Percentiles rank a stretch among this genome's conserved stretches.
Evolutionary conservation across 2,329 filamentous ascomycete species (phyloP).

Genomic region (Metarhizium guizhouense): DNA sequence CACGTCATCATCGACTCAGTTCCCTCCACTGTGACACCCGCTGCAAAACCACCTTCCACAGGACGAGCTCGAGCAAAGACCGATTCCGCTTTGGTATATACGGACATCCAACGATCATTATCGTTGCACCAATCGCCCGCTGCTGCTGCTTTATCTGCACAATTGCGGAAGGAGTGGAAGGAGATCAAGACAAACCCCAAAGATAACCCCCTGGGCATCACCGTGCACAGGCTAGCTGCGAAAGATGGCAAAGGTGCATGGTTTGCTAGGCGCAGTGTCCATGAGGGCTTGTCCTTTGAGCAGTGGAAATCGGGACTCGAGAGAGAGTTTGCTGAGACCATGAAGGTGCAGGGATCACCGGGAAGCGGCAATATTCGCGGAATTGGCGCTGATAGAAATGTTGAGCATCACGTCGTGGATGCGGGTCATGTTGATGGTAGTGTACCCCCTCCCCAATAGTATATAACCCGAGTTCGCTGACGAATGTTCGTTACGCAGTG

Average conservation of each 20-base stretch:
- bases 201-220: slow-evolving; percentile 68
- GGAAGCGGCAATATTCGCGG: slow-evolving; percentile 72
- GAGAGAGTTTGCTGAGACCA: slow-evolving; percentile 69
- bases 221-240: slow-evolving; percentile 68
- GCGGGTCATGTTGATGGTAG: slow-evolving; percentile 55
- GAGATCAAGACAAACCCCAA: slow-evolving; percentile 62
- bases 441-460: background rate
- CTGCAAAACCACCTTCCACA: slow-evolving; percentile 28
- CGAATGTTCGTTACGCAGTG: slow-evolving; percentile 36
- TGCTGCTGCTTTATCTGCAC: slow-evolving; percentile 25
- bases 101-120: slow-evolving; percentile 41
- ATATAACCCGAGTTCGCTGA: background rate
- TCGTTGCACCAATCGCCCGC: slow-evolving; percentile 30
- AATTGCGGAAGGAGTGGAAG: slow-evolving; percentile 80
- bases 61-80: slow-evolving; percentile 46
- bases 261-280: slow-evolving; percentile 81
- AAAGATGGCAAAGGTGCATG: slow-evolving; percentile 80
- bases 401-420: slow-evolving; percentile 54
- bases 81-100: slow-evolving; percentile 40
- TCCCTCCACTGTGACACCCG: slow-evolving; percentile 37
- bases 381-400: slow-evolving; percentile 68
- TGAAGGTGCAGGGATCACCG: slow-evolving; percentile 60
- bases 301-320: slow-evolving; percentile 71
- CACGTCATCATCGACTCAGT: slow-evolving; percentile 71
- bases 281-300: slow-evolving; percentile 67